Evolutionary conservation across 192 early-diverging fungal species (phyloP).

Genomic region (Backusella circina): DNA sequence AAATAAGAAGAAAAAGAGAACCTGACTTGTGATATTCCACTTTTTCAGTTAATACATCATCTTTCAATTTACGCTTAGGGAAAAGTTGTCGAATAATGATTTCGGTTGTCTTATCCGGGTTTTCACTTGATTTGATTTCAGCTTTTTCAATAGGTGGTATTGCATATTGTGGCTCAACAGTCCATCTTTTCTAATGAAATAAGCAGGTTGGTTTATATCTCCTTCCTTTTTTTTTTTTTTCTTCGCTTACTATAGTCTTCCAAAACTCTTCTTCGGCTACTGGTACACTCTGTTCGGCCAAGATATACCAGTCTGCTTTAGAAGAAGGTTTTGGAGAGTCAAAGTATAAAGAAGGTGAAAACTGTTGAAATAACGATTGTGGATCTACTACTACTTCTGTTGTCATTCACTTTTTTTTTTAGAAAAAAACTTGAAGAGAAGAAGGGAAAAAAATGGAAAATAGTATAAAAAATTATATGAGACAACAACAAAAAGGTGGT

Average conservation of each 20-base stretch:
- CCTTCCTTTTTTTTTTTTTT: background rate
- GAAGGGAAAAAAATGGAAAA: background rate
- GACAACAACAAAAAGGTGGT: background rate
- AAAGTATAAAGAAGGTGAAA: slow-evolving; percentile 16
- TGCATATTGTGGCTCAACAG: slow-evolving; percentile 49
- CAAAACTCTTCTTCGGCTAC: slow-evolving; percentile 41
- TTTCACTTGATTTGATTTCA: slow-evolving; percentile 28
- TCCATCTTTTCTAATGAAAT: slow-evolving; percentile 49
- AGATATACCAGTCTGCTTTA: slow-evolving; percentile 30
- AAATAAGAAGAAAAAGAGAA: too few species aligned
- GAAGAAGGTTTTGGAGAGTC: background rate
- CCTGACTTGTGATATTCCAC: slow-evolving; percentile 33
- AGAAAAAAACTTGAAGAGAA: background rate
- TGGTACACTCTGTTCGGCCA: slow-evolving; percentile 37
- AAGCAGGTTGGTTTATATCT: background rate
- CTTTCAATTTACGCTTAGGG: slow-evolving; percentile 46
- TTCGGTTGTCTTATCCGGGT: slow-evolving; percentile 12
- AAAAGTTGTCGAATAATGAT: slow-evolving; percentile 36
- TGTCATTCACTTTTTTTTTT: background rate
- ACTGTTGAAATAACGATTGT: slow-evolving; percentile 20
- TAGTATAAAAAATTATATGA: background rate
- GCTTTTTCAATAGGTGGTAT: slow-evolving; percentile 60
- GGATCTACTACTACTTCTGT: slow-evolving; percentile 2
- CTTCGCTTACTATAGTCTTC: slow-evolving; percentile 39
- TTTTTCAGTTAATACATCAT: slow-evolving; percentile 38